Percentiles rank a stretch among this genome's conserved stretches.
phyloP scores from a whole-genome alignment of 371 early-diverging fungal species.

The Mortierella sp. region DNA sequence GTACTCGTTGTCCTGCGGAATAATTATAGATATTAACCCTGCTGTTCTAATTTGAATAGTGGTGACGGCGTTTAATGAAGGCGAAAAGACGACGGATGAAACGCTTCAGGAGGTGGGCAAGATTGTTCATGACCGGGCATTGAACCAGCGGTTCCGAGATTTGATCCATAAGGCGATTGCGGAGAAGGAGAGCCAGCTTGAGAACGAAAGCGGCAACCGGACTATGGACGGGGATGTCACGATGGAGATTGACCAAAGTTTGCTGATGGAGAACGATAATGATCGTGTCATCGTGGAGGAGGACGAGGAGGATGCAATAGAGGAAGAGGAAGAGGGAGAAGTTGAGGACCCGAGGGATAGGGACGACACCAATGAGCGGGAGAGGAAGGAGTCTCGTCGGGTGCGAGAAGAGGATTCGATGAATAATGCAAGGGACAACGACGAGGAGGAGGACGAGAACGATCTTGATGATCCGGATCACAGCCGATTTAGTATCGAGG shows the following conservation, averaged over 20 bases:
- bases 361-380: not conserved
- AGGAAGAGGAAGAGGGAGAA: not conserved
- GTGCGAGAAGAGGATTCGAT: not conserved
- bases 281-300: not conserved
- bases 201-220: constrained; percentile 21
- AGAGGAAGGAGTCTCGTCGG: not conserved
- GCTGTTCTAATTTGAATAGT: constrained; percentile 9
- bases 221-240: constrained; percentile 45
- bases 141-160: constrained; percentile 50
- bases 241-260: constrained; percentile 41
- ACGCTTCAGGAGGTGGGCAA: constrained; percentile 47
- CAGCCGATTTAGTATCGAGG: constrained; percentile 4
- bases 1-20: no score
- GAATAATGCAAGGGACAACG: not conserved
- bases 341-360: not conserved
- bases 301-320: not conserved
- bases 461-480: not conserved
- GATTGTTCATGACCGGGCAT: constrained; percentile 43
- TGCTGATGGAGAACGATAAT: constrained; percentile 26
- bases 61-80: constrained; percentile 55
- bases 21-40: no score
- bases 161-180: constrained; percentile 52
- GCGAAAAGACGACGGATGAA: constrained; percentile 53
- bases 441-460: not conserved
- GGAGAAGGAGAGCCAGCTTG: constrained; percentile 47